Evolutionary conservation across 345 rosid genomes (phyloP).

Genomic region (Brassica incana): DNA sequence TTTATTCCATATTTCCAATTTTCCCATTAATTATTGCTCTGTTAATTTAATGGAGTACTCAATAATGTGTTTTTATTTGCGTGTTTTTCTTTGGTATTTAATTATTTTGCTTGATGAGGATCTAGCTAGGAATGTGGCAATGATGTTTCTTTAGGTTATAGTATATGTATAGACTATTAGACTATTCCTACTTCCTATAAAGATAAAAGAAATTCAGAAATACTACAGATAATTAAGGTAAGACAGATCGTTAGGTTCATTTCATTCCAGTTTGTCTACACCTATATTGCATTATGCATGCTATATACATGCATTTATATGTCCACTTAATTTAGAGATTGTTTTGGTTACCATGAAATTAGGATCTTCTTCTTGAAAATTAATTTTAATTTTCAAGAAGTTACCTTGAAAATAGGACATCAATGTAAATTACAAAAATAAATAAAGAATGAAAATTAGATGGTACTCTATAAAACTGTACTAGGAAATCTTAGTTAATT

Average conservation of each 20-base stretch:
- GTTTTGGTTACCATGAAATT: not conserved
- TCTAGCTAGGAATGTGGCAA: slow-evolving; percentile 34
- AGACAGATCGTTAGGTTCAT: slow-evolving; percentile 17
- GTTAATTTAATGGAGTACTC: not conserved
- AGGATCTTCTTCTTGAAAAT: not conserved
- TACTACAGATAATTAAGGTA: not conserved
- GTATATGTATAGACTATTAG: not conserved
- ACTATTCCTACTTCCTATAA: not conserved
- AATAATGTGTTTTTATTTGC: slow-evolving; percentile 7
- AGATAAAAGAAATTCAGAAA: not conserved
- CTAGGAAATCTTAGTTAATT: not conserved
- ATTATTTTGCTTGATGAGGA: slow-evolving; percentile 23
- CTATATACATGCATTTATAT: not conserved
- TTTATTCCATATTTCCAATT: too few species aligned
- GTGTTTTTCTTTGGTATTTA: slow-evolving; percentile 10
- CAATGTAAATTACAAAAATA: not conserved
- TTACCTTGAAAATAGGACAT: not conserved
- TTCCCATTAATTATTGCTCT: too few species aligned
- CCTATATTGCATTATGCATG: not conserved
- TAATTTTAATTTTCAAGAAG: not conserved
- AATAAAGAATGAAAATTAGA: not conserved
- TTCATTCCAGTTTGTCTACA: slow-evolving; percentile 4
- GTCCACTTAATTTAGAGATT: not conserved
- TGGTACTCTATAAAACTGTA: not conserved
- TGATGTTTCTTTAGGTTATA: slow-evolving; percentile 24